phyloP scores from a whole-genome alignment of 2,329 filamentous ascomycete genomes.

The Xylaria hypoxylon region DNA sequence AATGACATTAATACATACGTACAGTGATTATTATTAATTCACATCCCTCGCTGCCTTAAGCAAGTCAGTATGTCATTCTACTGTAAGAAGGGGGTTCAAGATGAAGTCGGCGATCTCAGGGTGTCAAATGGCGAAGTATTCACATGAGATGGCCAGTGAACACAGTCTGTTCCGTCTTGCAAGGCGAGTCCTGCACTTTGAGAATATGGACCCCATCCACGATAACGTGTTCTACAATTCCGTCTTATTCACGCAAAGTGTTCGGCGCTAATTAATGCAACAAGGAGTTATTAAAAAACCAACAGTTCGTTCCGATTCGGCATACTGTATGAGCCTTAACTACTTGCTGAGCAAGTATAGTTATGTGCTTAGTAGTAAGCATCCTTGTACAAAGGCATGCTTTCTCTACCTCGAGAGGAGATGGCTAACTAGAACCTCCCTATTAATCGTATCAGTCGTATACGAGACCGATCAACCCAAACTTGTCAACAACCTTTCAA shows the following conservation, averaged over 20 bases:
- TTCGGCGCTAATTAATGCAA: constrained; percentile 6
- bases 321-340: background rate
- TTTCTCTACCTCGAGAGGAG: background rate
- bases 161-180: background rate
- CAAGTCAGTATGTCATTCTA: background rate
- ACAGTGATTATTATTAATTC: constrained; percentile 10
- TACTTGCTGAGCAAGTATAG: background rate
- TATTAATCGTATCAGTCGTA: background rate
- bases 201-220: background rate
- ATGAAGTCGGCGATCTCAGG: background rate
- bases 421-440: background rate
- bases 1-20: background rate
- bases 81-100: background rate
- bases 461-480: background rate
- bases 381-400: background rate
- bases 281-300: background rate
- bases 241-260: background rate
- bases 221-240: constrained; percentile 4
- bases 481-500: background rate
- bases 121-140: background rate
- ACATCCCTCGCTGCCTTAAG: background rate
- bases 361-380: background rate
- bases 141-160: background rate
- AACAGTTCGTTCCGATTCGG: constrained; percentile 4
- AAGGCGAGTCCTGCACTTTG: background rate